A percentile compares a stretch with the other conserved stretches of the same genome.
These are phyloP conservation scores for Populus tomentosa DNA, from an alignment of 441 rosid species.

Conservation along the genomic window DNA sequence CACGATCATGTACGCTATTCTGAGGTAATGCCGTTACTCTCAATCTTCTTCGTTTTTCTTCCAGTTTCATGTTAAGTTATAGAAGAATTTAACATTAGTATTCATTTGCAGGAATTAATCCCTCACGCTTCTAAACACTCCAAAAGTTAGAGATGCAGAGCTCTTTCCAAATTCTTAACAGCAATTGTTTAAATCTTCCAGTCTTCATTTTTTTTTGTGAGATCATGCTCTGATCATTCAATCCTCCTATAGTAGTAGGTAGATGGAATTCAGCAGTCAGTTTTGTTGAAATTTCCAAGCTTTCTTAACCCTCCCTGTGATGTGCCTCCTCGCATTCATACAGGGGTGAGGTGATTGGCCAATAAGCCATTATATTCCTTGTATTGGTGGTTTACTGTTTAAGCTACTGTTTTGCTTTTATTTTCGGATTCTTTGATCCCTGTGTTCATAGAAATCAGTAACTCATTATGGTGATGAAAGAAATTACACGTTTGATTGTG, in stretches of 20 bases:
- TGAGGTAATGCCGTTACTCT: conserved; percentile 29
- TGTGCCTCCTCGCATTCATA: neutral
- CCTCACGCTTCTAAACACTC: conserved; percentile 45
- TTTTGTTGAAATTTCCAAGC: neutral
- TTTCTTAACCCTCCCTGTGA: neutral
- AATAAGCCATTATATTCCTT: neutral
- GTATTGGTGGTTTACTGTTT: neutral
- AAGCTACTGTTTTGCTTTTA: neutral
- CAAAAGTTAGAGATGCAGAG: conserved; percentile 26
- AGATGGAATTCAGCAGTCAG: neutral
- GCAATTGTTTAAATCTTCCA: conserved; percentile 13
- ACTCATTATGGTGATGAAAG: neutral
- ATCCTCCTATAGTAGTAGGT: neutral
- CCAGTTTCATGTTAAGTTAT: neutral
- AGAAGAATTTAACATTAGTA: conserved; percentile 2
- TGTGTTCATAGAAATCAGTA: neutral
- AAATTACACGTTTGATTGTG: neutral
- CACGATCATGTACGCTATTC: conserved; percentile 57
- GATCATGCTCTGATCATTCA: neutral
- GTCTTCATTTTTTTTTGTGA: neutral
- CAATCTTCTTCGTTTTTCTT: neutral
- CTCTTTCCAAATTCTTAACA: neutral
- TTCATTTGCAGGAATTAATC: conserved; percentile 54
- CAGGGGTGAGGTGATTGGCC: neutral
- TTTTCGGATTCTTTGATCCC: conserved; percentile 4